These are phyloP conservation scores for Fusarium sp. DNA, from an alignment of 2,329 filamentous ascomycete genomes.

Conservation along the genomic window DNA sequence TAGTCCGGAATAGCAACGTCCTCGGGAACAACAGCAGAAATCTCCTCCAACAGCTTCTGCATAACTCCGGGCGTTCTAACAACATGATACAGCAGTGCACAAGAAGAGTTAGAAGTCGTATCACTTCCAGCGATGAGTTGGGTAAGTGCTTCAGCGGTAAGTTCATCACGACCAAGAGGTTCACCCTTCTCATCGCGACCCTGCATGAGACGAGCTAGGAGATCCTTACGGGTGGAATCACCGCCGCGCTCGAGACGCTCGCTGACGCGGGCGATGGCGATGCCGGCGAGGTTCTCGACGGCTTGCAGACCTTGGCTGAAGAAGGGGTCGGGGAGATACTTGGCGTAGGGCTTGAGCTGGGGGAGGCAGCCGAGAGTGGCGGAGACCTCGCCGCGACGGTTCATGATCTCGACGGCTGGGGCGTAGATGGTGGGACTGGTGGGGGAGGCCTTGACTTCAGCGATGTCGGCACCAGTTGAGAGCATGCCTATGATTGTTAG, in stretches of 20 bases:
- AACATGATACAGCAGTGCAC: slow-evolving; percentile 83
- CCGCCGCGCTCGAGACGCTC: slow-evolving; percentile 75
- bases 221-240: slow-evolving; percentile 74
- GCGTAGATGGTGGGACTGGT: slow-evolving; percentile 73
- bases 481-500: slow-evolving; percentile 68
- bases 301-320: slow-evolving; percentile 79
- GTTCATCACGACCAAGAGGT: slow-evolving; percentile 79
- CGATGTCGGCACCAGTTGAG: slow-evolving; percentile 76
- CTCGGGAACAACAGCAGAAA: slow-evolving; percentile 74
- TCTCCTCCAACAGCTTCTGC: slow-evolving; percentile 75
- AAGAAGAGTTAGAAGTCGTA: slow-evolving; percentile 83
- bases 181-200: slow-evolving; percentile 83
- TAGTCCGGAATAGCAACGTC: slow-evolving; percentile 73
- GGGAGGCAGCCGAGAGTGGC: slow-evolving; percentile 81
- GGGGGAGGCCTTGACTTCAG: slow-evolving; percentile 74
- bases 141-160: slow-evolving; percentile 89
- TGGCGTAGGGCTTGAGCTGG: slow-evolving; percentile 79
- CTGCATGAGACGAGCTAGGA: slow-evolving; percentile 86
- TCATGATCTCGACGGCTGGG: slow-evolving; percentile 88
- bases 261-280: slow-evolving; percentile 85
- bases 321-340: slow-evolving; percentile 84
- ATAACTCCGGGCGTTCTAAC: slow-evolving; percentile 76
- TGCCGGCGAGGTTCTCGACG: slow-evolving; percentile 84
- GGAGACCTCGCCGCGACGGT: slow-evolving; percentile 87
- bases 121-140: slow-evolving; percentile 86